A percentile compares a stretch with the other conserved stretches of the same genome.
Evolutionary conservation across 306 rosid genomes (phyloP).

Genomic region (Gastrolobium bilobum): DNA sequence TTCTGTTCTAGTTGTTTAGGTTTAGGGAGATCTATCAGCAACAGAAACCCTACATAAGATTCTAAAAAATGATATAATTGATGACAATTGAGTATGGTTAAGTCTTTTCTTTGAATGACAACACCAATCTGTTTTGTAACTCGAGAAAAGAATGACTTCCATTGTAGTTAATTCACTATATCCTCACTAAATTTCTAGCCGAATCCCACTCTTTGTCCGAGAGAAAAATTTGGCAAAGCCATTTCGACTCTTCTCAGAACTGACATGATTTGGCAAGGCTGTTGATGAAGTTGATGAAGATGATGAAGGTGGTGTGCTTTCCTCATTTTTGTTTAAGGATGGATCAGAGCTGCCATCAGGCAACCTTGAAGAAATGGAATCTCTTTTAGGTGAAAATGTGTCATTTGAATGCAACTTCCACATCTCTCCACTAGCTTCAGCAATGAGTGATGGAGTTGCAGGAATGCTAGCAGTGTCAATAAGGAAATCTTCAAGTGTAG

Average conservation of each 20-base stretch:
- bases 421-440: conserved; percentile 57
- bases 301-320: conserved; percentile 60
- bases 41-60: conserved; percentile 22
- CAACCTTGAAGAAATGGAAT: conserved; percentile 53
- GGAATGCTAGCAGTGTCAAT: conserved; percentile 73
- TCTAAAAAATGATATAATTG: conserved; percentile 13
- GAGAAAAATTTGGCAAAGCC: conserved; percentile 95
- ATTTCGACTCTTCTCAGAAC: conserved; percentile 79
- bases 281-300: conserved; percentile 60
- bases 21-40: no score
- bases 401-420: conserved; percentile 73
- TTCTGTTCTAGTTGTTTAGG: no score
- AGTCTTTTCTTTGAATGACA: conserved; percentile 32
- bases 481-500: conserved; percentile 90
- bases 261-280: conserved; percentile 57
- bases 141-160: conserved; percentile 44
- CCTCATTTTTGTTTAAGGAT: conserved; percentile 56
- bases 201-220: conserved; percentile 89
- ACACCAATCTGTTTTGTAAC: conserved; percentile 47
- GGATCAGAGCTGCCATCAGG: conserved; percentile 58
- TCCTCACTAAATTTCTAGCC: conserved; percentile 71
- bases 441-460: conserved; percentile 55
- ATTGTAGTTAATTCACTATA: conserved; percentile 10
- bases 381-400: conserved; percentile 80
- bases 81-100: conserved; percentile 13